Conservation (phyloP, 805 yeast genomes). For the Candida golubevii region DNA sequence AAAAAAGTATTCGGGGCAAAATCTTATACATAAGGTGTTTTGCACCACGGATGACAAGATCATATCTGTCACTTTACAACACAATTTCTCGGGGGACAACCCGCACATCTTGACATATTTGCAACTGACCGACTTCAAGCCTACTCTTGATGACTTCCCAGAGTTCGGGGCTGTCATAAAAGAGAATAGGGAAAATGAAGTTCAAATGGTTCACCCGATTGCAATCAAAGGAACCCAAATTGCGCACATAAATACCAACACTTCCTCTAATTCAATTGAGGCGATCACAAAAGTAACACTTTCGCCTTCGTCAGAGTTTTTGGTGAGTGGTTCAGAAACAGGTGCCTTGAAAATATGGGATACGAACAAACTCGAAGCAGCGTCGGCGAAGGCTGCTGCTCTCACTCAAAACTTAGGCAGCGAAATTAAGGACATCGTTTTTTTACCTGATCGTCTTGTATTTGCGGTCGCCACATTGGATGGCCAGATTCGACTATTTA, state of each 20-base stretch:
- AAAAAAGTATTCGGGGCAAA: conserved; percentile 10
- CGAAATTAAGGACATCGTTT: conserved; percentile 45
- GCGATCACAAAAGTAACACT: conserved; percentile 53
- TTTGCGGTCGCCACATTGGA: conserved; percentile 52
- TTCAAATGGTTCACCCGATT: neutral
- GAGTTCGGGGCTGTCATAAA: conserved; percentile 55
- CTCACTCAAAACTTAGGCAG: conserved; percentile 44
- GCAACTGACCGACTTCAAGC: conserved; percentile 48
- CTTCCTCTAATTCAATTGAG: conserved; percentile 33
- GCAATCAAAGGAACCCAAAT: conserved; percentile 2
- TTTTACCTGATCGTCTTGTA: conserved; percentile 52
- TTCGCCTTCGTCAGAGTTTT: conserved; percentile 58
- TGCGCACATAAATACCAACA: conserved; percentile 50
- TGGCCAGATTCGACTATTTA: conserved; percentile 40
- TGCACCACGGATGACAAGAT: conserved; percentile 29
- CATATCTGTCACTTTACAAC: conserved; percentile 35
- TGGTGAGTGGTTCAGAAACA: conserved; percentile 73
- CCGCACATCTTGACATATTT: conserved; percentile 59
- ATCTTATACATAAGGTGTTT: conserved; percentile 29
- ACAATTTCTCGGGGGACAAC: conserved; percentile 66
- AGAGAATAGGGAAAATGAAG: conserved; percentile 4
- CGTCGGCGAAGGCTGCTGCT: conserved; percentile 42
- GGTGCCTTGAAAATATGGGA: conserved; percentile 83
- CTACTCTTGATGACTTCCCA: conserved; percentile 52
- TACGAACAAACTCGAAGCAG: conserved; percentile 55